Evolutionary conservation across 2,329 filamentous ascomycete genomes (phyloP), one percentile per base, ranked within the genome.

Genomic region (Fusarium sp.): DNA sequence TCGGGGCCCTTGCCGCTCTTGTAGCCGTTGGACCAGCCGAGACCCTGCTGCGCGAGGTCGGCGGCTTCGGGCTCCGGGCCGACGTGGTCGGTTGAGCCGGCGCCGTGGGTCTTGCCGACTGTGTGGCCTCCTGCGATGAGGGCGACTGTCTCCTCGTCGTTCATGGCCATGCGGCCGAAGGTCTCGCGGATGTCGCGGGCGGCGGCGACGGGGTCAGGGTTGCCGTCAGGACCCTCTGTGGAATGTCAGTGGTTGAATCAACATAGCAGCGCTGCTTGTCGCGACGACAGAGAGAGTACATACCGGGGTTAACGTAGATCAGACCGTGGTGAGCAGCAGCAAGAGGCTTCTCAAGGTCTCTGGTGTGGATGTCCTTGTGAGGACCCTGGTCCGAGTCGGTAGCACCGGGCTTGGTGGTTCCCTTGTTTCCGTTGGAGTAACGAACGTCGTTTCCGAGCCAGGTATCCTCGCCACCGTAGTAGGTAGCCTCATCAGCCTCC

Each of bases 71-170:
- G 91, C 78, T 92, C 91, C 23, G 81, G 79, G 62, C 89, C 90
- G 48, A 92, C 83, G 68, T 92, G 85, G 67, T 67, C 61, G 32
- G 56, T 65, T 30, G 69, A 56, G 15, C 62, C 66, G 14, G 68
- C 70, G 17, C 91, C 91, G 79, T 94, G 91, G 0, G 91, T 92
- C 86, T 94, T 94, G 73, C 91, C 91, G 71, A 94, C 93, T n/a
- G 88, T 84, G 83, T 94, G 91, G 26, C 91, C 91, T 74, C 91
- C 91, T 39, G 89, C 89, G 75, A 94, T 94, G 42, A 94, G 81
- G 7, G 91, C 91, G 48, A 92, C 91, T 0, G 91, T 94, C 83
- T 94, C 91, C 78, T 92, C 88, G 75, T 93, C 90, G 75, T 92
- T 88, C 91, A 94, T 94, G 66, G 88, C 91, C 91, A 94, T 94